These are phyloP conservation scores for Leccinum pallidistipes DNA, from an alignment of 1,284 basidiomycete genomes.

Conservation along the genomic window DNA sequence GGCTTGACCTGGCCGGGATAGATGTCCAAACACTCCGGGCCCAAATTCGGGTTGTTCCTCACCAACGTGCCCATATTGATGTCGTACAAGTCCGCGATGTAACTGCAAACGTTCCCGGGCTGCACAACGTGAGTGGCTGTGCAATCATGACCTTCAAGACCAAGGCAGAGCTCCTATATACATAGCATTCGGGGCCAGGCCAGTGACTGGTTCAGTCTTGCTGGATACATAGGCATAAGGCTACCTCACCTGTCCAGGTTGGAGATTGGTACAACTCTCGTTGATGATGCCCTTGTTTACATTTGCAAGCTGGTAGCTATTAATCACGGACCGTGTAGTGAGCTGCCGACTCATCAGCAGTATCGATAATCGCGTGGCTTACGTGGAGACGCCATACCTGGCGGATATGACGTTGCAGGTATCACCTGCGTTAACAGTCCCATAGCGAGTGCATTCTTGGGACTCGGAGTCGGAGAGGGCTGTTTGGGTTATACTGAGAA, in stretches of 20 bases:
- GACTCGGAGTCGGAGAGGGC: no score
- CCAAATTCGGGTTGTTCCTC: background rate
- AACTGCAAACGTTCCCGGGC: background rate
- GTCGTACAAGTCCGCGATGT: background rate
- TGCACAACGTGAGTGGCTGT: background rate
- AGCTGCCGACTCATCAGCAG: background rate
- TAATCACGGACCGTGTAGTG: background rate
- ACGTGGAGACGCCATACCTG: constrained; percentile 45
- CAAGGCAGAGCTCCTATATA: background rate
- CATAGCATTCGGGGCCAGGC: background rate
- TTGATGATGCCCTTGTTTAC: background rate
- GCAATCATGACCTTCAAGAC: background rate
- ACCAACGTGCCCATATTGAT: background rate
- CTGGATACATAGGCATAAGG: background rate
- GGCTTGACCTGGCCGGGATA: background rate
- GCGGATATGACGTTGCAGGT: constrained; percentile 42
- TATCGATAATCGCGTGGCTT: constrained; percentile 9
- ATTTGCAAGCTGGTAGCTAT: constrained; percentile 42
- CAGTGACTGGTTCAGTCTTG: background rate
- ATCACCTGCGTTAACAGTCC: constrained; percentile 37
- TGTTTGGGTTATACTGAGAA: background rate
- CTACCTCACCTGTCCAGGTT: background rate
- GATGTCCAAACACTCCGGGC: background rate
- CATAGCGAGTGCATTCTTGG: constrained; percentile 40
- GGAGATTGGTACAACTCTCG: background rate